These are phyloP conservation scores for Acacia crassicarpa DNA, from an alignment of 306 rosid species.

Conservation along the genomic window DNA sequence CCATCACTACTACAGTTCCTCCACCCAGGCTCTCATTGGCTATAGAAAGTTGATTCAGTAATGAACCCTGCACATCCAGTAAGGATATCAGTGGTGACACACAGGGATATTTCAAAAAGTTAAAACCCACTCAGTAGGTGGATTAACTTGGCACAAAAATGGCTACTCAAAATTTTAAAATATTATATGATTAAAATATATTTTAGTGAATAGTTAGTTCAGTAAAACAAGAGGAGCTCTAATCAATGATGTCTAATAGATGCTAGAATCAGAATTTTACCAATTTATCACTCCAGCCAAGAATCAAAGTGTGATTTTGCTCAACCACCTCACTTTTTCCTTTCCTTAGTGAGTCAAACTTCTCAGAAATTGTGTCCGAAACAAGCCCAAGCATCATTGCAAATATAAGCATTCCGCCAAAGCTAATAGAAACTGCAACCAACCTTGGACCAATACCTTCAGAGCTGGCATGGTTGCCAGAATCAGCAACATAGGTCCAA, in stretches of 20 bases:
- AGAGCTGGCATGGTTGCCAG: slow-evolving; percentile 86
- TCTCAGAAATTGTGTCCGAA: slow-evolving; percentile 87
- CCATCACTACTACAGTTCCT: slow-evolving; percentile 90
- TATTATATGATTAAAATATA: not conserved
- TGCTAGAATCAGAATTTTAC: slow-evolving; percentile 38
- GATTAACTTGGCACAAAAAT: slow-evolving; percentile 9
- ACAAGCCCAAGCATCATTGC: slow-evolving; percentile 99
- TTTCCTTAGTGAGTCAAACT: slow-evolving; percentile 87
- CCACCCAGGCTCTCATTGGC: slow-evolving; percentile 93
- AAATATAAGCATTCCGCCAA: slow-evolving; percentile 94
- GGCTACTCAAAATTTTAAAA: not conserved
- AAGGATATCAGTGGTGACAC: slow-evolving; percentile 19
- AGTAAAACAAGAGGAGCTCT: not conserved
- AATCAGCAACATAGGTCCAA: slow-evolving; percentile 88
- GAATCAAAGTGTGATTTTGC: slow-evolving; percentile 85
- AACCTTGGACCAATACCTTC: slow-evolving; percentile 70
- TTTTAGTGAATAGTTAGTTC: slow-evolving; percentile 4
- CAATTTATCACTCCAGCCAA: slow-evolving; percentile 95
- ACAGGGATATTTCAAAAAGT: slow-evolving; percentile 15
- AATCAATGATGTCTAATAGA: slow-evolving; percentile 13
- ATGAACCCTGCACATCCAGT: slow-evolving; percentile 65
- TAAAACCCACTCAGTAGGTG: not conserved
- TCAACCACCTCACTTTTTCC: slow-evolving; percentile 93
- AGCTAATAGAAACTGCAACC: slow-evolving; percentile 86
- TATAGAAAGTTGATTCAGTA: slow-evolving; percentile 82